A percentile compares a stretch with the other conserved stretches of the same genome.
Evolutionary conservation across 176 grass and related monocot species (phyloP).

Genomic region (Oryza rufipogon): DNA sequence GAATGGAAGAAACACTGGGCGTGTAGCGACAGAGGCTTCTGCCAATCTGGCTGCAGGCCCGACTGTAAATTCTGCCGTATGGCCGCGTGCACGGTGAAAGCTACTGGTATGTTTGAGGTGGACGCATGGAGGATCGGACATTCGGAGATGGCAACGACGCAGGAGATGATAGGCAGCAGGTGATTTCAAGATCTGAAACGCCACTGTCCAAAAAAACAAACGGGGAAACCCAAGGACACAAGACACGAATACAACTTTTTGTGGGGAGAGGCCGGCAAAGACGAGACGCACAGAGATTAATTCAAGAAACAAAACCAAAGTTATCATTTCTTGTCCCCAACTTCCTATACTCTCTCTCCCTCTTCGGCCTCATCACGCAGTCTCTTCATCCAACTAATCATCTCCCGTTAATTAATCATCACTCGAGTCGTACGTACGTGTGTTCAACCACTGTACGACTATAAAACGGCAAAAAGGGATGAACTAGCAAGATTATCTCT

Average conservation of each 20-base stretch:
- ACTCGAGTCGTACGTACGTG: not conserved
- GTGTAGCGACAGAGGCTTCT: too few relatives aligned
- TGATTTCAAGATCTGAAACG: conserved; percentile 8
- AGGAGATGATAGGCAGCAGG: too few relatives aligned
- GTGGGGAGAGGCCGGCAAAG: not conserved
- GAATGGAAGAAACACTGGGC: too few relatives aligned
- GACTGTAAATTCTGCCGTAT: not conserved
- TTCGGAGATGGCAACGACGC: not conserved
- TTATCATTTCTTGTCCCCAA: too few relatives aligned
- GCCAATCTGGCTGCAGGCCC: too few relatives aligned
- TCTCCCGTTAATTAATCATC: too few relatives aligned
- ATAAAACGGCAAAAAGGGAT: not conserved
- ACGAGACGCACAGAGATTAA: not conserved
- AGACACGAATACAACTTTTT: conserved; percentile 40
- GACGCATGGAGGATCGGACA: not conserved
- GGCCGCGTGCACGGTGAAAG: not conserved
- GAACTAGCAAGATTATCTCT: not conserved
- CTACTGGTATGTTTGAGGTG: conserved; percentile 36
- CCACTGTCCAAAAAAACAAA: conserved; percentile 26
- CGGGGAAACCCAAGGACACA: conserved; percentile 35
- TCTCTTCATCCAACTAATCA: too few relatives aligned
- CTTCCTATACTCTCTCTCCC: too few relatives aligned
- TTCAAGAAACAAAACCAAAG: not conserved
- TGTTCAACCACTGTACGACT: not conserved
- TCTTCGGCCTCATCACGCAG: too few relatives aligned